Evolutionary conservation across 768 basidiomycete genomes (phyloP), one percentile per base, ranked within the genome.

Genomic region (Wakefieldia striispora): DNA sequence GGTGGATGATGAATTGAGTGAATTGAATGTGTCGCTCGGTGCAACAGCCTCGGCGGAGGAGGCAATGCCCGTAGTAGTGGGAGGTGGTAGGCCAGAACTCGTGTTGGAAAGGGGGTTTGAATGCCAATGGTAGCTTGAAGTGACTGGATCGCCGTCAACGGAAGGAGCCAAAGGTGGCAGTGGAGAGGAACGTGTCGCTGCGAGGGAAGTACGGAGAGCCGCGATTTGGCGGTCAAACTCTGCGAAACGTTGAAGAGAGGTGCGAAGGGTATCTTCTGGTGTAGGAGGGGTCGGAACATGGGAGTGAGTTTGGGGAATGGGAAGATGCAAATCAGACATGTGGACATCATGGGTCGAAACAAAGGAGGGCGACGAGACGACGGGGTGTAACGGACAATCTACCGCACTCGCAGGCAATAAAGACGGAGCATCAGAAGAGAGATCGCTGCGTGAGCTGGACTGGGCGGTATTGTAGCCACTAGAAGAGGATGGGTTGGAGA

Each of bases 141-240:
- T 40, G 46, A 35, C 36, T 45, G 50, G 48, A 52, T 54, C 63
- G 21, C 45, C 57, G 38, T 50, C 55, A 33, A 49, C 50, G 29
- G 67, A 57, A 42, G 55, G 47, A 23, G 39, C 58, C 46, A 62
- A 12, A 12, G 62, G 59, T 43, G 67, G 66, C 50, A 58, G 55
- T 53, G 59, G 49, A 20, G 68, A 41, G 33, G 68, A 59, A 53
- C 59, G 51, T 62, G 60, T 58, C 4, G 55, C 45, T 39, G 54
- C 64, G 41, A 68, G 67, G 31, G 73, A 74, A 47, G 67, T 70
- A 23, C 78, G 73, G 52, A 81, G 62, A 17, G 72, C 72, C 51
- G 76, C 72, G 39, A 80, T 81, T 43, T 81, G 72, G 45, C 70
- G 71, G 58, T 83, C 78, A 51, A 82, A 81, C 24, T 73, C 71